Conservation (phyloP, 768 basidiomycete genomes). For the Xanthoconium stramineum region DNA sequence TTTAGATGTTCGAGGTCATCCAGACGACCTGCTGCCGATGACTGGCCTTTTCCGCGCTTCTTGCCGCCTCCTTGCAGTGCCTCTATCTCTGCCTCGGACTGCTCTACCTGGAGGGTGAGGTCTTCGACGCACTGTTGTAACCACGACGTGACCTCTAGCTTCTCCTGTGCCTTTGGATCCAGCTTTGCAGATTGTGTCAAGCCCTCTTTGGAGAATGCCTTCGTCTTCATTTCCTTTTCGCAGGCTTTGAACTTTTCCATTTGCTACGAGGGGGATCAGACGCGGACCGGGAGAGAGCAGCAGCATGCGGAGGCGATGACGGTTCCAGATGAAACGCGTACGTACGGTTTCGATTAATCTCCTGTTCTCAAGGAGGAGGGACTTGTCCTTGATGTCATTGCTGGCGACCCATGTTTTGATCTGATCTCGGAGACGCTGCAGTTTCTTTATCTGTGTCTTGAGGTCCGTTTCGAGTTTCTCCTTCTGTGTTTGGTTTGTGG, state of each 20-base stretch:
- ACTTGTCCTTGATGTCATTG: conserved; percentile 99
- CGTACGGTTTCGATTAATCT: conserved; percentile 95
- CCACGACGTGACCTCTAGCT: conserved; percentile 86
- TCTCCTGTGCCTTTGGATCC: conserved; percentile 97
- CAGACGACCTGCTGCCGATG: conserved; percentile 63
- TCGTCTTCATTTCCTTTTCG: conserved; percentile 99
- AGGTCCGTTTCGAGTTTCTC: conserved; percentile 96
- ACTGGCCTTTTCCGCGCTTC: conserved; percentile 76
- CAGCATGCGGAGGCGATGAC: conserved; percentile 8
- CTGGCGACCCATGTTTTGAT: conserved; percentile 96
- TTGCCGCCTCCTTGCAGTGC: conserved; percentile 73
- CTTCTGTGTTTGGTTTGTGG: conserved; percentile 95
- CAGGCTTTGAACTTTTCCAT: conserved; percentile 99
- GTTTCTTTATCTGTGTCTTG: conserved; percentile 98
- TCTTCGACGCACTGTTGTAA: conserved; percentile 87
- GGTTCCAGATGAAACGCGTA: conserved; percentile 10
- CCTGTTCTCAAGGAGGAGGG: conserved; percentile 85
- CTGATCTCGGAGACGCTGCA: conserved; percentile 80
- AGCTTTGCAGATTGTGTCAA: conserved; percentile 90
- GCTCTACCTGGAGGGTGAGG: conserved; percentile 88
- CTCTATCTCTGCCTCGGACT: conserved; percentile 94
- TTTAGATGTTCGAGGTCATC: conserved; percentile 87
- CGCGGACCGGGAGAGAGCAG: background rate
- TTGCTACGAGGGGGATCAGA: conserved; percentile 60
- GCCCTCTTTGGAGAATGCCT: conserved; percentile 99